Evolutionary conservation across 1,284 basidiomycete species (phyloP), one percentile per base, ranked within the genome.

Genomic region (Baeospora myosura): DNA sequence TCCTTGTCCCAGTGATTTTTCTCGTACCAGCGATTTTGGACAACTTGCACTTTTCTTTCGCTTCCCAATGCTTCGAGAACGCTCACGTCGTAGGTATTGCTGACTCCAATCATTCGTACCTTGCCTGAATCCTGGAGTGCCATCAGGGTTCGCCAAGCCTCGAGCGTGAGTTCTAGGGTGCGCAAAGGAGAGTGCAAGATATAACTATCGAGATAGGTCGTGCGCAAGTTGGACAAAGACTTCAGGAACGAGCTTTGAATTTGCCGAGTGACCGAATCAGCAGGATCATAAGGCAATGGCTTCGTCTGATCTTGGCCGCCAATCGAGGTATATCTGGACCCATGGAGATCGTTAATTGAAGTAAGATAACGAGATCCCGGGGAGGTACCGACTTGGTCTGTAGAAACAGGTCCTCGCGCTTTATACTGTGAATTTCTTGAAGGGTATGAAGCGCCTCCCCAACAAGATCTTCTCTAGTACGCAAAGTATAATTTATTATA

Each of bases 11-110:
- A 90, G 3, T 62, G 67, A 51, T 88, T 90, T 7, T 79, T 78
- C 56, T 89, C 78, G 51, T 78, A 81, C 88, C 88, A 90, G 40
- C 86, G 61, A 59, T 89, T 88, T 61, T 88, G 88, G 11, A 90
- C 84, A 18, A 88, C 71, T 44, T 81, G 72, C 2, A 85, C 72
- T 45, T 69, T 70, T 24, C 82, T 65, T 38, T 69, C 69, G 3
- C 66, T 60, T 24, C 69, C 69, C 29, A 88, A 57, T 30, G 69
- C 66, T 30, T 66, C 58, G 11, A 91, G 68, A 6, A 76, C 49
- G 1, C 53, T 53, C 1, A 78, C 68, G 48, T 87, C 78, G 55
- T 90, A 88, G 4, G 76, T 70, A 54, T 90, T 90, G 60, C 84
- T 86, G 31, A 91, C 64, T 0, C 88, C 88, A 39, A 90, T 80